A percentile compares a stretch with the other conserved stretches of the same genome.
phyloP scores from a whole-genome alignment of 2,329 filamentous ascomycete genomes.

The Cladophialophora bantiana region DNA sequence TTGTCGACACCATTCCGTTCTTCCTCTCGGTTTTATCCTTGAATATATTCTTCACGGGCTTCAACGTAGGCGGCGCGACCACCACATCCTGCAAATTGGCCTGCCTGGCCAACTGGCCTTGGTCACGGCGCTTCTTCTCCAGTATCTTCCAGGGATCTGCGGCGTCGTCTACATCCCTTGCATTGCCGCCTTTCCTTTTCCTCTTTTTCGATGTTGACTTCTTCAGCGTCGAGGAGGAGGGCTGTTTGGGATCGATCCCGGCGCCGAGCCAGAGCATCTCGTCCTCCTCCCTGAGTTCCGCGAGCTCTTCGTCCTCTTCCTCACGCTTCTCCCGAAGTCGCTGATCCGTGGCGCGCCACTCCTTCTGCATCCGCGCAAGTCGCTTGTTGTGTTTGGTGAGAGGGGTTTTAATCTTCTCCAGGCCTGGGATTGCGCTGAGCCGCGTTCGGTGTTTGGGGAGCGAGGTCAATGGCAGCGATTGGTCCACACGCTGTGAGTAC shows the following conservation, averaged over 20 bases:
- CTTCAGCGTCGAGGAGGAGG: constrained; percentile 52
- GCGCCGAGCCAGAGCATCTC: constrained; percentile 68
- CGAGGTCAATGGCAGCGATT: constrained; percentile 76
- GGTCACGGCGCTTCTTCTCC: constrained; percentile 69
- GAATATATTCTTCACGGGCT: constrained; percentile 48
- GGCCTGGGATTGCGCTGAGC: constrained; percentile 64
- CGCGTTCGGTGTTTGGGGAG: constrained; percentile 62
- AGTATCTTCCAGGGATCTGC: constrained; percentile 81
- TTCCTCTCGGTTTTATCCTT: constrained; percentile 27
- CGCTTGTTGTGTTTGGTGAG: constrained; percentile 84
- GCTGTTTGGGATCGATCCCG: constrained; percentile 50
- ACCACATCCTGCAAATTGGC: constrained; percentile 56
- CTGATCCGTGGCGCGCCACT: constrained; percentile 64
- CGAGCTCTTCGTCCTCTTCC: constrained; percentile 72
- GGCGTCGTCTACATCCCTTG: constrained; percentile 60
- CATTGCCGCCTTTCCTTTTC: constrained; percentile 48
- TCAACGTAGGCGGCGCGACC: constrained; percentile 75
- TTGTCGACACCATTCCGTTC: neutral
- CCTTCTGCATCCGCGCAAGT: constrained; percentile 67
- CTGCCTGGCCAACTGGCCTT: constrained; percentile 44
- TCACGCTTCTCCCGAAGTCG: constrained; percentile 74
- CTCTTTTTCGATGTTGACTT: constrained; percentile 59
- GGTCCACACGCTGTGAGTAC: constrained; percentile 83
- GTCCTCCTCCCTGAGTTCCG: constrained; percentile 68
- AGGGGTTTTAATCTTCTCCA: constrained; percentile 61